phyloP scores from a whole-genome alignment of 164 flowering plant species.

The Tetrastigma voinierianum region DNA sequence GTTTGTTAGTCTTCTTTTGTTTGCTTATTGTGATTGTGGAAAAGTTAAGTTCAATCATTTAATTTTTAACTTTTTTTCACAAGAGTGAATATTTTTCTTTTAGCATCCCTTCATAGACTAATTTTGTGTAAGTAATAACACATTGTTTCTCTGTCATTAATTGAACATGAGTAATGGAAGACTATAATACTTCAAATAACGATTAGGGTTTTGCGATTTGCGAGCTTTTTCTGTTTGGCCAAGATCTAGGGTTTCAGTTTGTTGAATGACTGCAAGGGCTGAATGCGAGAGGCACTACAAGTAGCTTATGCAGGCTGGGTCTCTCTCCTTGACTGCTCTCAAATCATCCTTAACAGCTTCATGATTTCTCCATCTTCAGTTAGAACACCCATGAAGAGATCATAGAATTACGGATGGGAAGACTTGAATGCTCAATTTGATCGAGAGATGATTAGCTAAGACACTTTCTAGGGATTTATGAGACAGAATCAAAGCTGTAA shows the following conservation, averaged over 20 bases:
- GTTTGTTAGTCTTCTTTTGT: conserved; percentile 26
- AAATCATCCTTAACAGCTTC: conserved; percentile 45
- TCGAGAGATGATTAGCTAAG: conserved; percentile 46
- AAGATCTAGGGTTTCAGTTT: too few relatives aligned
- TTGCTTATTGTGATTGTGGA: not conserved
- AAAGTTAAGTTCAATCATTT: not conserved
- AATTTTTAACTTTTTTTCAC: too few relatives aligned
- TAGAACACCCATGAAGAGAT: conserved; percentile 45
- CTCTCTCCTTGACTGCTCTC: conserved; percentile 57
- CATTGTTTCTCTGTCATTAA: not conserved
- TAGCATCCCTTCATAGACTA: too few relatives aligned
- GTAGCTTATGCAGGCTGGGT: conserved; percentile 69
- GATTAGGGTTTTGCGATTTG: too few relatives aligned
- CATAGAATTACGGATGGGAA: conserved; percentile 40
- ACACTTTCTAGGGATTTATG: conserved; percentile 54
- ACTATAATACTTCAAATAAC: not conserved
- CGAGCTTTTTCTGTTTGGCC: too few relatives aligned
- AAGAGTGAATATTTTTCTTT: not conserved
- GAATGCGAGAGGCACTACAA: conserved; percentile 68
- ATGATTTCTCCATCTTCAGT: conserved; percentile 39
- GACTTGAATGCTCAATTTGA: conserved; percentile 42
- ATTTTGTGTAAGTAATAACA: not conserved
- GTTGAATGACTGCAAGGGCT: too few relatives aligned
- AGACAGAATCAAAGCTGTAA: conserved; percentile 37
- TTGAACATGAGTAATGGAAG: not conserved